These are phyloP conservation scores for Sanghuangporus baumii DNA, from an alignment of 1,284 basidiomycete genomes.

Conservation along the genomic window DNA sequence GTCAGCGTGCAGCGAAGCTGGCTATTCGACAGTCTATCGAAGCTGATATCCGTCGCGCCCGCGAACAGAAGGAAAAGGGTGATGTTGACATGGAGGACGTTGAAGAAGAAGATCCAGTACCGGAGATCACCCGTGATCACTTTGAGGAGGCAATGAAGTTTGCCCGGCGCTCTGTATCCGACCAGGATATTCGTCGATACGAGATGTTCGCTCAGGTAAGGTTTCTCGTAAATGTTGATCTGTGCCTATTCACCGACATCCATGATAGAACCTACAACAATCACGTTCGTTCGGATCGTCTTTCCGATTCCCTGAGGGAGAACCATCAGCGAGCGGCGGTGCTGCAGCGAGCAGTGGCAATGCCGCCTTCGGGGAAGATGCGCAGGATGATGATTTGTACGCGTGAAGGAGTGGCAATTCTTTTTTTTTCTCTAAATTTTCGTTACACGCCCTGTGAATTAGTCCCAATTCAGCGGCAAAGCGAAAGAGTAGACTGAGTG, in stretches of 20 bases:
- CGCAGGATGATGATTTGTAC: constrained; percentile 85
- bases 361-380: constrained; percentile 75
- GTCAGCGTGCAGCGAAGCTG: constrained; percentile 95
- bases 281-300: constrained; percentile 82
- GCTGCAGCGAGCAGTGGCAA: constrained; percentile 53
- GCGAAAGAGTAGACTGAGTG: not conserved
- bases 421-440: not conserved
- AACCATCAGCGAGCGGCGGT: constrained; percentile 39
- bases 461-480: no score
- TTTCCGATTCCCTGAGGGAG: constrained; percentile 95
- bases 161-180: constrained; percentile 87
- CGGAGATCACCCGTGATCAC: constrained; percentile 90
- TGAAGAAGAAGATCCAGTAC: constrained; percentile 89
- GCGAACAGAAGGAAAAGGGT: constrained; percentile 75
- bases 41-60: constrained; percentile 76
- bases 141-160: constrained; percentile 98
- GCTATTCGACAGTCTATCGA: constrained; percentile 96
- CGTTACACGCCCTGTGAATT: not conserved
- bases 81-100: constrained; percentile 74
- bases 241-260: constrained; percentile 10
- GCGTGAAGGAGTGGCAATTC: constrained; percentile 33
- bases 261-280: constrained; percentile 74
- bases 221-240: constrained; percentile 10
- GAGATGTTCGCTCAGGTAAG: constrained; percentile 83
- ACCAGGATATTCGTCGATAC: constrained; percentile 92